A percentile compares a stretch with the other conserved stretches of the same genome.
These are phyloP conservation scores for Phtheirospermum japonicum DNA, from an alignment of 257 asterid species.

Conservation along the genomic window DNA sequence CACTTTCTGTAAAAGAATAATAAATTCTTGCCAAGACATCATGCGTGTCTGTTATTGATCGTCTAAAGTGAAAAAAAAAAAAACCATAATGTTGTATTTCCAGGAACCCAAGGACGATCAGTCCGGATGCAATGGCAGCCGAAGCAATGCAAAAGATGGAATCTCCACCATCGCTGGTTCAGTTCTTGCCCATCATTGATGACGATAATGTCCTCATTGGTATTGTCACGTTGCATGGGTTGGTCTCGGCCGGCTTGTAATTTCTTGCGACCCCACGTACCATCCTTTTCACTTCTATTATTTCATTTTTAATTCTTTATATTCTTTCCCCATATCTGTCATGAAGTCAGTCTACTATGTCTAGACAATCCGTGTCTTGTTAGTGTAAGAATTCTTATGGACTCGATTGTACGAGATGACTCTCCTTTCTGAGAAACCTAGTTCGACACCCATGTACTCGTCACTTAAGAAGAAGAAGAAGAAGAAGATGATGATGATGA, in stretches of 20 bases:
- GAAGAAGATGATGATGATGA: too few relatives aligned
- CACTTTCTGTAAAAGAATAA: too few relatives aligned
- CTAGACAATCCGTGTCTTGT: background rate
- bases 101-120: constrained; percentile 87
- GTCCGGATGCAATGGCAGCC: constrained; percentile 83
- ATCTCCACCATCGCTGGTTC: constrained; percentile 93
- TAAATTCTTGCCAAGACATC: too few relatives aligned
- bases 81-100: background rate
- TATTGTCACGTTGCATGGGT: constrained; percentile 76
- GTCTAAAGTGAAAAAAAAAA: background rate
- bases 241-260: constrained; percentile 60
- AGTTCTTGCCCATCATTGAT: constrained; percentile 77
- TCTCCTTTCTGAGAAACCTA: too few relatives aligned
- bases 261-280: background rate
- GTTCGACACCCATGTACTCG: too few relatives aligned
- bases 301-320: constrained; percentile 33
- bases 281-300: background rate
- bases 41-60: background rate
- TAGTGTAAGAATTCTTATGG: background rate
- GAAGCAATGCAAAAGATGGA: constrained; percentile 98
- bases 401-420: too few relatives aligned
- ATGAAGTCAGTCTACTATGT: background rate
- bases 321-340: constrained; percentile 28
- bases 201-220: constrained; percentile 69
- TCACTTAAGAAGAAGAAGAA: too few relatives aligned